Percentiles rank a stretch among this genome's conserved stretches.
phyloP scores from a whole-genome alignment of 179 eudicot species.

The Heliamphora pulchella region DNA sequence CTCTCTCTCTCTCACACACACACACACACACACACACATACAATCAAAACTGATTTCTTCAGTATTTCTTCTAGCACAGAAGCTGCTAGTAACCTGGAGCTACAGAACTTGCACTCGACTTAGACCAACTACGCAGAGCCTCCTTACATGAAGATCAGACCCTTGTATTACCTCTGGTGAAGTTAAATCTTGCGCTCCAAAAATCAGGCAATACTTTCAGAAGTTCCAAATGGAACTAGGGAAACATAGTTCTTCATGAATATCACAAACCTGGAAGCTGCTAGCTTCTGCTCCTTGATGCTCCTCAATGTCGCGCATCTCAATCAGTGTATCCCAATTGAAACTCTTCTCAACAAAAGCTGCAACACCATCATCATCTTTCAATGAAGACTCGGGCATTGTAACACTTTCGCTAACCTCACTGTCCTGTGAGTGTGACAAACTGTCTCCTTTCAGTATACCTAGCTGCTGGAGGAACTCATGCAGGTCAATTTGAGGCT shows the following conservation, averaged over 20 bases:
- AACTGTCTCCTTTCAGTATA: conserved; percentile 39
- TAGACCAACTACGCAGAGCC: no score
- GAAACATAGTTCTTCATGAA: conserved; percentile 33
- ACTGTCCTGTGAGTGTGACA: background rate
- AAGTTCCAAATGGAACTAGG: conserved; percentile 54
- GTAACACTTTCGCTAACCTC: conserved; percentile 1
- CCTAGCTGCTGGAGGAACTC: conserved; percentile 87
- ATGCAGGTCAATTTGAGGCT: conserved; percentile 79
- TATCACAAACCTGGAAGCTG: conserved; percentile 27
- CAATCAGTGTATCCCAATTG: conserved; percentile 65
- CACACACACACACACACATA: no score
- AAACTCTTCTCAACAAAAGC: conserved; percentile 30
- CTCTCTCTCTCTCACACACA: no score
- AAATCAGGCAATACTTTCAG: conserved; percentile 19
- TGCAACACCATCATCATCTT: background rate
- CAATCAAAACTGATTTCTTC: no score
- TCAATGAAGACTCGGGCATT: conserved; percentile 18
- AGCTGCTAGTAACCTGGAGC: no score
- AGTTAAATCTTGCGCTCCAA: background rate
- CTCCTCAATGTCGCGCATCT: conserved; percentile 34
- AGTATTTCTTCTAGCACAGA: no score
- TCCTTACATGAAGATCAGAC: background rate
- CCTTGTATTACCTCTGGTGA: background rate
- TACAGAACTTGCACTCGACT: no score
- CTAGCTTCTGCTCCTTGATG: conserved; percentile 29